These are phyloP conservation scores for Collybiopsis luxurians DNA, from an alignment of 768 basidiomycete genomes.

Conservation along the genomic window DNA sequence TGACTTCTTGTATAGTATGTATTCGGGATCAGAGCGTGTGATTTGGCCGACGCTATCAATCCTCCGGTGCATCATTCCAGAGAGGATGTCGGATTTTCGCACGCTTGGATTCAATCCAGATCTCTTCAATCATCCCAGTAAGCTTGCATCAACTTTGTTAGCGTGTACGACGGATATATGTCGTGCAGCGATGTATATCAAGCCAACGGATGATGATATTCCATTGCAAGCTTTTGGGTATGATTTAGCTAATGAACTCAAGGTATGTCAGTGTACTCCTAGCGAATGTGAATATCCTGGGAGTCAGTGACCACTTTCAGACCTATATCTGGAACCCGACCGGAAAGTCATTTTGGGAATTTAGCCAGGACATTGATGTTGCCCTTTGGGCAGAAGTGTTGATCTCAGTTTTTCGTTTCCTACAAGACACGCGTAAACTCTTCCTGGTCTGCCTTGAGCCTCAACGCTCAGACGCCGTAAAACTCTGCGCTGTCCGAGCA, in stretches of 20 bases:
- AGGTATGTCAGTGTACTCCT: no score
- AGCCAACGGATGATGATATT: slow-evolving; percentile 44
- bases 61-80: slow-evolving; percentile 71
- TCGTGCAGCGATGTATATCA: slow-evolving; percentile 53
- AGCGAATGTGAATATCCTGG: background rate
- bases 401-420: slow-evolving; percentile 67
- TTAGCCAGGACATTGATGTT: slow-evolving; percentile 70
- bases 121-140: slow-evolving; percentile 50
- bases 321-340: slow-evolving; percentile 20
- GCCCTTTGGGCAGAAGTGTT: slow-evolving; percentile 73
- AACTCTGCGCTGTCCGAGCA: slow-evolving; percentile 74
- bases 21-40: slow-evolving; percentile 44
- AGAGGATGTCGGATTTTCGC: slow-evolving; percentile 64
- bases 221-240: slow-evolving; percentile 62
- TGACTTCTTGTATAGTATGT: slow-evolving; percentile 64
- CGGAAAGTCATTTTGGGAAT: slow-evolving; percentile 71
- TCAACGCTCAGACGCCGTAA: slow-evolving; percentile 78
- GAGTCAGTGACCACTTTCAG: slow-evolving; percentile 9
- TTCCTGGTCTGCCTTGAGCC: slow-evolving; percentile 69
- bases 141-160: slow-evolving; percentile 63
- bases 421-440: slow-evolving; percentile 59
- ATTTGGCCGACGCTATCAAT: slow-evolving; percentile 82
- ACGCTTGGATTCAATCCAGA: slow-evolving; percentile 33
- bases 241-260: slow-evolving; percentile 80
- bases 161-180: slow-evolving; percentile 78